phyloP scores from a whole-genome alignment of 208 protist genomes.

The Willaertia magna region DNA sequence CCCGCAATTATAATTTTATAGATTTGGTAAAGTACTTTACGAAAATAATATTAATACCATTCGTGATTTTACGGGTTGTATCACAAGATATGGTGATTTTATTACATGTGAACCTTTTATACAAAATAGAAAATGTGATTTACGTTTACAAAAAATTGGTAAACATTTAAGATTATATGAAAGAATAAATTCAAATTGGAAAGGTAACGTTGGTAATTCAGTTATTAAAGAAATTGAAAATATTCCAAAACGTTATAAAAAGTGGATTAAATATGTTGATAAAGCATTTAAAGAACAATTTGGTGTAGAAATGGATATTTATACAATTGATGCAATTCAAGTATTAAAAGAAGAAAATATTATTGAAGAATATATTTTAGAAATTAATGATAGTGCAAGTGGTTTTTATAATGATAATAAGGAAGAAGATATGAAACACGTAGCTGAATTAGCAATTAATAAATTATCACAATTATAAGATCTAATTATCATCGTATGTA shows the following conservation, averaged over 20 bases:
- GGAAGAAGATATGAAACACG: neutral
- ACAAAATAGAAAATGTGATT: slow-evolving; percentile 14
- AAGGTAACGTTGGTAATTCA: slow-evolving; percentile 27
- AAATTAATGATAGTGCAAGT: neutral
- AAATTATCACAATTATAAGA: no score
- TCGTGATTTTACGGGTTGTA: neutral
- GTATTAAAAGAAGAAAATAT: neutral
- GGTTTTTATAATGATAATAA: neutral
- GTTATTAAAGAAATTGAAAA: slow-evolving; percentile 13
- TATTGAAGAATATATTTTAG: neutral
- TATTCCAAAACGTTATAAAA: neutral
- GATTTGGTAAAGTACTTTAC: slow-evolving; percentile 26
- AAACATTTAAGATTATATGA: slow-evolving; percentile 25
- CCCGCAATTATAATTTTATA: slow-evolving; percentile 17
- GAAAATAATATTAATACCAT: slow-evolving; percentile 10
- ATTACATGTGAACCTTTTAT: slow-evolving; percentile 16
- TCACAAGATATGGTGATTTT: neutral
- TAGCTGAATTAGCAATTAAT: neutral
- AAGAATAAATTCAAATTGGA: slow-evolving; percentile 31
- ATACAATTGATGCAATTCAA: neutral
- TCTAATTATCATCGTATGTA: no score
- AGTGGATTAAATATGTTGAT: neutral
- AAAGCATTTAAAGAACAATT: neutral
- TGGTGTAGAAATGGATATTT: neutral
- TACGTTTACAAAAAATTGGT: slow-evolving; percentile 33